Base-by-base conservation (phyloP, 176 grass and related monocot genomes). In the Avena eriantha region DNA sequence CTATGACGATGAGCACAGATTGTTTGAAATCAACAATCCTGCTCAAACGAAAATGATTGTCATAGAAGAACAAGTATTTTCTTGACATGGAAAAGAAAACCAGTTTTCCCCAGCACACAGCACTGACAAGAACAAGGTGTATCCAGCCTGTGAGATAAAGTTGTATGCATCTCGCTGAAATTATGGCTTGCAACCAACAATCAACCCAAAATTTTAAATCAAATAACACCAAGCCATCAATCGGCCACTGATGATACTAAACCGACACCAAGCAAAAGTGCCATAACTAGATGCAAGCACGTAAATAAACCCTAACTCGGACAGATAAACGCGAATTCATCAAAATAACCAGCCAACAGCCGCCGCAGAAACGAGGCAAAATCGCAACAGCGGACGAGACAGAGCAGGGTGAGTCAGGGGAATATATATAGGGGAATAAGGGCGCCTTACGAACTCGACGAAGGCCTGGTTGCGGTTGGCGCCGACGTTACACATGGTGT, bases 401-500 rank as follows among this genome's bases (percentile, higher is more conserved):
- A 60, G 14, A 18, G 66, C 15, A 3, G 14, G 7, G 22, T 50
- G 6, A 3, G 50, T 8, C 0, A 50, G 15, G 36, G 18, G 43
- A 48, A 17, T 34, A 29, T 29, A 29, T 29, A 29, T 29, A 67
- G 17, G 39, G 21, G 29, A 61, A 7, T 2, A 26, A n/a, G 79
- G 39, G 43, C 17, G 77, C 86, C 92, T 88, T 90, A 98, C 96
- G 47, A 98, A 96, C 81, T 98, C 96, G 41, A 98, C 96, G 69
- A 98, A 98, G 76, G 93, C 96, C 88, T 98, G 94, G 80, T 98
- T 98, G 85, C 87, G 92, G 86, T 98, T 98, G 79, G 94, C 90
- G 24, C 96, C 96, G 66, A 98, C 96, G 89, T 98, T 96, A 87
- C 92, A 93, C 89, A 95, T 98, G 85, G 96, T 98, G 76, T 98